Base-by-base conservation (phyloP, 352 stramenopile species). In the Phytophthora aleatoria region DNA sequence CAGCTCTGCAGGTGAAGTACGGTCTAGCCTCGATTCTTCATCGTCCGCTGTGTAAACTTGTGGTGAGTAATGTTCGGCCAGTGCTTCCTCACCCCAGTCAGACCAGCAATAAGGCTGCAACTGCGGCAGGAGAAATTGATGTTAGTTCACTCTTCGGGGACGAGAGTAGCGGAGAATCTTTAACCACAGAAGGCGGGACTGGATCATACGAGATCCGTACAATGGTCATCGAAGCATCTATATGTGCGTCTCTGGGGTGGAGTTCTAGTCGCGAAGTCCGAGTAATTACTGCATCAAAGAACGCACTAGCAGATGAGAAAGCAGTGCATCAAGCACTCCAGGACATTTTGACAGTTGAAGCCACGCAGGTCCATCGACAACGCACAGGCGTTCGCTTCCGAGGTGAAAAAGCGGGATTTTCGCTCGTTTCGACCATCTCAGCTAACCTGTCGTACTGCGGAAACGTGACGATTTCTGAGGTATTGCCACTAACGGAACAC, bases 41-140 rank as follows among this genome's bases (percentile, higher is more conserved):
- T 47, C 51, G 53, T 44, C 66, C 70, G 5, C 24, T 77, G 9
- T 73, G 66, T 26, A 74, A 75, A 35, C 62, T 77, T 6, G 43
- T 77, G 8, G 31, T 36, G 15, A 50, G 42, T 27, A 49, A 63
- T 51, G 15, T 65, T 38, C 44, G 54, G n/a, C 67, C 67, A 20
- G 38, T 75, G 6, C 31, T 71, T 3, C 67, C 61, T 26, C 56
- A 61, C 13, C 50, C 63, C 2, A 68, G 56, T 20, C 56, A 65
- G 15, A 35, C 31, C 16, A 65, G 41, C n/a, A 62, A 16, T 24
- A 66, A 67, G 27, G 10, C 45, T 41, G n/a, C 43, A 12, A 55
- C 47, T 6, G 45, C 57, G 11, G 48, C n/a, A 27, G 59, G 59
- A 59, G 36, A 39, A 3, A 66, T 73, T 36, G n/a, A 30, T 50